Evolutionary conservation across 169 alveolate species (phyloP).

Genomic region (Babesia sp.): DNA sequence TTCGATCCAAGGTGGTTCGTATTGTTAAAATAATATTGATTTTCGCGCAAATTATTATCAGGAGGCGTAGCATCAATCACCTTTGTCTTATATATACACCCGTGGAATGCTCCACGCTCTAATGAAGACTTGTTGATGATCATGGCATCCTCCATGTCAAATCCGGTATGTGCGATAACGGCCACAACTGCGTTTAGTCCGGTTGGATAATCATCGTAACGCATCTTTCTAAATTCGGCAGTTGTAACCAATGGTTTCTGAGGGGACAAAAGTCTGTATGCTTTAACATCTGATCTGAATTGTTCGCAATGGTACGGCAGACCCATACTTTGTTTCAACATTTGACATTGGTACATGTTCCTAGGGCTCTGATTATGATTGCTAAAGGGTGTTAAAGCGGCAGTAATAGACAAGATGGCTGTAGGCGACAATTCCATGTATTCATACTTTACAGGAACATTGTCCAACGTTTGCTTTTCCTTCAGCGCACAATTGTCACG

Average conservation of each 20-base stretch:
- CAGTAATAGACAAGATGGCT: slow-evolving; percentile 93
- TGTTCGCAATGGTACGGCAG: slow-evolving; percentile 95
- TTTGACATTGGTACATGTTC: slow-evolving; percentile 97
- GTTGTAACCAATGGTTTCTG: slow-evolving; percentile 98
- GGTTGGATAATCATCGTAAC: slow-evolving; percentile 95
- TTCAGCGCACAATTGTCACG: not conserved
- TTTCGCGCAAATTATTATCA: slow-evolving; percentile 9
- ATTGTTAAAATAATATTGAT: slow-evolving; percentile 48
- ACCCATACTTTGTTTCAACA: slow-evolving; percentile 99
- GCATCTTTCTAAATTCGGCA: slow-evolving; percentile 88
- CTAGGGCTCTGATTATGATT: slow-evolving; percentile 99
- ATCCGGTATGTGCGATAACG: slow-evolving; percentile 97
- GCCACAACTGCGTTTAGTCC: slow-evolving; percentile 99
- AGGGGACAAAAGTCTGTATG: slow-evolving; percentile 91
- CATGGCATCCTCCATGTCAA: slow-evolving; percentile 99
- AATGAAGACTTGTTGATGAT: slow-evolving; percentile 95
- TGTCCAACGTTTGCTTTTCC: slow-evolving; percentile 39
- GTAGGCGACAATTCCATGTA: slow-evolving; percentile 96
- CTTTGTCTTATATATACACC: slow-evolving; percentile 95
- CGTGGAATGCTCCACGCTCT: slow-evolving; percentile 99
- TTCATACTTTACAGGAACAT: slow-evolving; percentile 85
- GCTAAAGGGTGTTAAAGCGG: slow-evolving; percentile 96
- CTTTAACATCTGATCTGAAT: slow-evolving; percentile 94
- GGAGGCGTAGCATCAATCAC: slow-evolving; percentile 72
- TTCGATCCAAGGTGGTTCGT: slow-evolving; percentile 23